phyloP scores from a whole-genome alignment of 208 protist genomes.

The Trypanosoma platydactyli region DNA sequence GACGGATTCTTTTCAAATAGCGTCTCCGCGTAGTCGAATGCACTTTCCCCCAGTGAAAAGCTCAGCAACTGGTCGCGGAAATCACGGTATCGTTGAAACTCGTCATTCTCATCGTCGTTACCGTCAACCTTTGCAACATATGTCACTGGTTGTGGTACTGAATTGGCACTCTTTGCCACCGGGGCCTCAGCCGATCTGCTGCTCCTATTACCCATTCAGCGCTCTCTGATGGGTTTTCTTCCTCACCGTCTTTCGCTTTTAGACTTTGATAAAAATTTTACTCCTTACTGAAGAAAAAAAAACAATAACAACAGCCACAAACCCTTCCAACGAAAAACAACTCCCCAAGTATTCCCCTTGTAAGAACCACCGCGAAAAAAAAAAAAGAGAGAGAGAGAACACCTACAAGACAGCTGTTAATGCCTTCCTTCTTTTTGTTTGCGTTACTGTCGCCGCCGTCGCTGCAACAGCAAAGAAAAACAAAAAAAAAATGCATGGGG shows the following conservation, averaged over 20 bases:
- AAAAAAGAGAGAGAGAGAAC: neutral
- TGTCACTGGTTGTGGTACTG: neutral
- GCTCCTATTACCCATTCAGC: conserved; percentile 16
- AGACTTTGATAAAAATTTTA: conserved; percentile 5
- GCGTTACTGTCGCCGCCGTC: neutral
- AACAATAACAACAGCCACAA: conserved; percentile 1
- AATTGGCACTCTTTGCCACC: neutral
- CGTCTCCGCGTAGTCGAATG: conserved; percentile 75
- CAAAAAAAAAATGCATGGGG: neutral
- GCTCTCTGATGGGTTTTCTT: neutral
- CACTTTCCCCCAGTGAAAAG: conserved; percentile 75
- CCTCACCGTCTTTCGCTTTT: conserved; percentile 2
- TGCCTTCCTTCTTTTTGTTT: neutral
- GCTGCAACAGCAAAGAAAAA: conserved; percentile 1
- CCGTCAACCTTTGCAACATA: conserved; percentile 5
- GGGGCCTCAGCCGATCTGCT: neutral
- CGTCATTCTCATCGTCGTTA: conserved; percentile 5
- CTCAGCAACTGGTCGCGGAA: conserved; percentile 78
- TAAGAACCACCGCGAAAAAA: neutral
- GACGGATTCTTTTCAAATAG: conserved; percentile 65
- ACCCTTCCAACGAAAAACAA: too few relatives aligned
- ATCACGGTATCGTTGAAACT: conserved; percentile 47
- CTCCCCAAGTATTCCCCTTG: neutral
- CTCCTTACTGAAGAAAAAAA: neutral
- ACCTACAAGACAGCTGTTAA: neutral